A percentile compares a stretch with the other conserved stretches of the same genome.
These are phyloP conservation scores for Porpolomopsis calyptriformis DNA, from an alignment of 768 basidiomycete species.

Conservation along the genomic window DNA sequence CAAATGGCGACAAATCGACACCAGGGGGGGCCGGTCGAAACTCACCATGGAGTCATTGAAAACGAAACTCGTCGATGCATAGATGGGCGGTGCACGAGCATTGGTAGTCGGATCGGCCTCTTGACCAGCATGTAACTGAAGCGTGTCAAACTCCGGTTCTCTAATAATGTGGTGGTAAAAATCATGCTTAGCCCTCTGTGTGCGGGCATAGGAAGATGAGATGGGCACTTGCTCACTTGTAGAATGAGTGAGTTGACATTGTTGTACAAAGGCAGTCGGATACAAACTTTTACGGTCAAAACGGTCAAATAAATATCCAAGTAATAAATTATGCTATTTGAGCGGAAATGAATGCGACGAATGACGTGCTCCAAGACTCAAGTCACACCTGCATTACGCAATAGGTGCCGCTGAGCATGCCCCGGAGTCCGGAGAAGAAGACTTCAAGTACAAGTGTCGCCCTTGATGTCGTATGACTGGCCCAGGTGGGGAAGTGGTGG, in stretches of 20 bases:
- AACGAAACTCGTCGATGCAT: slow-evolving; percentile 59
- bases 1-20: background rate
- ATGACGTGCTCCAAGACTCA: no score
- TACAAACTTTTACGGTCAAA: no score
- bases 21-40: slow-evolving; percentile 1
- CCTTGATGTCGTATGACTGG: no score
- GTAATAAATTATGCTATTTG: no score
- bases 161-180: slow-evolving; percentile 20
- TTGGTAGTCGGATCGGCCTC: slow-evolving; percentile 51
- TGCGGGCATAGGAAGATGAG: background rate
- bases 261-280: no score
- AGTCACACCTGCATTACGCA: no score
- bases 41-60: slow-evolving; percentile 61
- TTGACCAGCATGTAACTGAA: slow-evolving; percentile 74
- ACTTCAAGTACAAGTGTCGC: no score
- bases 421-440: no score
- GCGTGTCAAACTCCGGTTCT: slow-evolving; percentile 66
- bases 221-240: slow-evolving; percentile 13
- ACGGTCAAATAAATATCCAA: no score
- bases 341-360: no score
- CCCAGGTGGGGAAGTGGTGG: no score
- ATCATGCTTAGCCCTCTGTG: background rate
- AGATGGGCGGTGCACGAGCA: slow-evolving; percentile 71
- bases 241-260: slow-evolving; percentile 10
- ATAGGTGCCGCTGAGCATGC: no score